Evolutionary conservation across 2,329 filamentous ascomycete genomes (phyloP), one percentile per base, ranked within the genome.

Genomic region (Paecilomyces dactylethromorphus): DNA sequence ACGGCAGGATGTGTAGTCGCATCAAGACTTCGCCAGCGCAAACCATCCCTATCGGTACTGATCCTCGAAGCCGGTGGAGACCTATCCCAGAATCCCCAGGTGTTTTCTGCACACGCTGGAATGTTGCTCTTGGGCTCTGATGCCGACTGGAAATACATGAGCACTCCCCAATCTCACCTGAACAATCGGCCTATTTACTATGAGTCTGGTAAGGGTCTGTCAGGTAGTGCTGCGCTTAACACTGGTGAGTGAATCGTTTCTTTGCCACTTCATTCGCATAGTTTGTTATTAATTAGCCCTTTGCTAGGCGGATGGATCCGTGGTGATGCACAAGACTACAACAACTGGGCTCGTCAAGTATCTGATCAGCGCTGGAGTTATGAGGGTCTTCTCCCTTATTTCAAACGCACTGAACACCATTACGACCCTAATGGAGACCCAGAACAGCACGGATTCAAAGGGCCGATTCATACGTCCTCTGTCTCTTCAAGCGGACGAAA

Each of bases 41-140:
- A 49, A 24, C 26, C 49, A 15, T 35, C 56, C 5, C 29, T 55
- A 13, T 26, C 13, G 5, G 50, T 58, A 1, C 49, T 55, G 18
- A 49, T 58, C 26, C 50, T 58, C 56, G 56, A 58, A 39, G 56
- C 56, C 32, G 56, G 56, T 21, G 15, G 24, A 18, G 51, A 58
- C 22, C 26, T 51, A 7, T 35, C 50, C 21, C 52, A 55, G 52
- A 49, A 58, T 18, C 56, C 56, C 32, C 6, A 54, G 3, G 29
- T 29, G 24, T 26, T 18, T 33, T 54, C 55, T 11, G 13, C 72
- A 22, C 49, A 10, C 6, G 49, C 21, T 11, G 21, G 18, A 4
- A 22, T 52, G 18, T 52, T 26, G 7, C 49, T 52, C 49, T 13
- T 52, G 8, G 49, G 49, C 3, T 52, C 49, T 22, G 49, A 52